Percentiles rank a stretch among this genome's conserved stretches.
Conservation (phyloP, 306 rosid genomes). For the Trichosanthes cucumerina region DNA sequence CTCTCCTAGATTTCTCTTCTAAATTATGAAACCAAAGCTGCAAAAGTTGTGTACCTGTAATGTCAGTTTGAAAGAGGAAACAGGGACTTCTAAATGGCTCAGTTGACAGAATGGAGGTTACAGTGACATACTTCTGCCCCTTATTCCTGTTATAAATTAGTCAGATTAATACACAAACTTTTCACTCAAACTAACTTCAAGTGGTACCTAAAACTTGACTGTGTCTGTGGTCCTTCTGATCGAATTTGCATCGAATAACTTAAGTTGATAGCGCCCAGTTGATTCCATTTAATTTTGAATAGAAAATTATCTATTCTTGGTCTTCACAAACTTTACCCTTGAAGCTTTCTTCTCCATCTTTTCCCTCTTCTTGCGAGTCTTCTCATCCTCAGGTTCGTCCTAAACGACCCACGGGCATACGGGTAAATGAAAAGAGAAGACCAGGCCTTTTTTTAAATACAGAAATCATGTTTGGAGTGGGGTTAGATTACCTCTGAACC, state of each 20-base stretch:
- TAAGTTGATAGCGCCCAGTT: not conserved
- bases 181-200: not conserved
- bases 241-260: not conserved
- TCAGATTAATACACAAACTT: slow-evolving; percentile 3
- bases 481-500: slow-evolving; percentile 52
- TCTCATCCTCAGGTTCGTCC: slow-evolving; percentile 81
- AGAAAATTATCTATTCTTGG: slow-evolving; percentile 49
- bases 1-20: not conserved
- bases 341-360: slow-evolving; percentile 94
- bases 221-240: not conserved
- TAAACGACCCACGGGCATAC: slow-evolving; percentile 17
- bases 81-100: not conserved
- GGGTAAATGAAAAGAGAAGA: slow-evolving; percentile 4
- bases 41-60: not conserved
- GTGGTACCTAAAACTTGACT: not conserved
- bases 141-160: not conserved
- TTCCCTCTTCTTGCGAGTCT: slow-evolving; percentile 85
- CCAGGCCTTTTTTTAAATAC: not conserved
- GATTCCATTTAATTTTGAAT: not conserved
- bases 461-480: not conserved
- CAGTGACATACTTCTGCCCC: not conserved
- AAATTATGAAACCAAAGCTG: slow-evolving; percentile 3
- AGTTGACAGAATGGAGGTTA: not conserved
- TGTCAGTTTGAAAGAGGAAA: slow-evolving; percentile 2
- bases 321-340: slow-evolving; percentile 55